Base-by-base conservation (phyloP, 495 filamentous ascomycete species). In the Echria macrotheca region DNA sequence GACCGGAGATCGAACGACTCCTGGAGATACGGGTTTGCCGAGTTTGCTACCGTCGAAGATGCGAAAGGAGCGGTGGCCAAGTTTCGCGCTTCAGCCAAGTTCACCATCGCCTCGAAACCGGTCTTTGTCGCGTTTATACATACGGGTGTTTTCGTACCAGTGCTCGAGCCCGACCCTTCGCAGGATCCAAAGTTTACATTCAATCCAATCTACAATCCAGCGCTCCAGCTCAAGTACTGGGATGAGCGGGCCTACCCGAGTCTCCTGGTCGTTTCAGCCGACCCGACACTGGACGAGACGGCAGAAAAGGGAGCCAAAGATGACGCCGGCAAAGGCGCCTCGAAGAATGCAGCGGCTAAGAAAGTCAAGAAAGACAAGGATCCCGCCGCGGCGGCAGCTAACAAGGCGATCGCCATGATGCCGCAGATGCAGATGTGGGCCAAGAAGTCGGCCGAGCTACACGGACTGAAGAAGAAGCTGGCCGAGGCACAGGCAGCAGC, bases 1-100 rank as follows among this genome's bases (percentile, higher is more conserved):
- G 86, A 93, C 56, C 75, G 85, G 50, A 75, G 73, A 38, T 84
- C 72, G 15, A 80, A 88, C 47, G 85, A 90, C 42, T 90, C 84
- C 49, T 91, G 87, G 82, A 79, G 84, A 39, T 95, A 87, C 57
- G 90, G 89, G 0, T 96, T 96, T 60, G 90, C 86, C 18, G 90
- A 96, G 62, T 96, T 91, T 60, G 81, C 78, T n/a, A 86, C 66
- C 0, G 55, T 75, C 32, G 66, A 89, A 68, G 89, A 95, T 65
- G 88, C 90, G 1, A 78, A 82, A 68, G 85, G 81, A 26, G 90
- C 90, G 2, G 66, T 93, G 49, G 70, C 74, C 4, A 86, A 89
- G 50, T 85, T 84, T 55, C 80, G 82, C 12, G 85, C 82, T 1
- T 81, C 84, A 36, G 81, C 89, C 5, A 89, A 85, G 53, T 95